Conservation (phyloP, 352 stramenopile genomes). For the Pythium guiyangense region DNA sequence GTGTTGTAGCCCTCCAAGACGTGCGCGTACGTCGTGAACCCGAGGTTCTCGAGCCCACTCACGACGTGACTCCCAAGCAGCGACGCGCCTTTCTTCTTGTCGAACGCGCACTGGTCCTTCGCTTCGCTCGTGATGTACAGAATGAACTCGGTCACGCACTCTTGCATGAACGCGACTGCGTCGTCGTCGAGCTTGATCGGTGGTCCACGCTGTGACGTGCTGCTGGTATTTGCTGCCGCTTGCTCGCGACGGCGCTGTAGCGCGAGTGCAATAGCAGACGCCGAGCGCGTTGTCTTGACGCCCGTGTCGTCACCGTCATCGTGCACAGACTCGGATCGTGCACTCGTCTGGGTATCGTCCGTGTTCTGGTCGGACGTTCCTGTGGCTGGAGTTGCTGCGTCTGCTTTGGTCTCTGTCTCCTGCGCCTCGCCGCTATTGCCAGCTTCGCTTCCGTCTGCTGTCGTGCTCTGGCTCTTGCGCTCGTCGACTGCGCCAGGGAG, state of each 20-base stretch:
- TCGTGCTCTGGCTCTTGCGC: neutral
- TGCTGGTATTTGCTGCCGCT: constrained; percentile 2
- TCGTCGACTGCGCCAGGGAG: constrained; percentile 20
- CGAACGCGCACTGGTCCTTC: constrained; percentile 51
- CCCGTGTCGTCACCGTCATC: neutral
- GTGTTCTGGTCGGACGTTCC: too few species aligned
- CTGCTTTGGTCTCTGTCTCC: too few species aligned
- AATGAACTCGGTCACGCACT: constrained; percentile 83
- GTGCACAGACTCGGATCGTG: neutral
- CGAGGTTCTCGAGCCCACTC: constrained; percentile 61
- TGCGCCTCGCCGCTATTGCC: neutral
- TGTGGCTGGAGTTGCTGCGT: too few species aligned
- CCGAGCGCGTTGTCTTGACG: constrained; percentile 3
- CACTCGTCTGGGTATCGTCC: neutral
- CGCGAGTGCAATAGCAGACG: neutral
- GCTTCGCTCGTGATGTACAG: constrained; percentile 80
- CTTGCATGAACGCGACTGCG: constrained; percentile 73
- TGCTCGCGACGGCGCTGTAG: constrained; percentile 2
- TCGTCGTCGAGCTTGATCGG: constrained; percentile 77
- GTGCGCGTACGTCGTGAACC: constrained; percentile 59
- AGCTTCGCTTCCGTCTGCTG: neutral
- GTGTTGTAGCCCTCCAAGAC: constrained; percentile 60
- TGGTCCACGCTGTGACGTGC: neutral
- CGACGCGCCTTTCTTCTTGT: constrained; percentile 61
- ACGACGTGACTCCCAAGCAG: constrained; percentile 63